Base-by-base conservation (phyloP, 371 early-diverging fungal genomes). In the Mucor velutinosus region DNA sequence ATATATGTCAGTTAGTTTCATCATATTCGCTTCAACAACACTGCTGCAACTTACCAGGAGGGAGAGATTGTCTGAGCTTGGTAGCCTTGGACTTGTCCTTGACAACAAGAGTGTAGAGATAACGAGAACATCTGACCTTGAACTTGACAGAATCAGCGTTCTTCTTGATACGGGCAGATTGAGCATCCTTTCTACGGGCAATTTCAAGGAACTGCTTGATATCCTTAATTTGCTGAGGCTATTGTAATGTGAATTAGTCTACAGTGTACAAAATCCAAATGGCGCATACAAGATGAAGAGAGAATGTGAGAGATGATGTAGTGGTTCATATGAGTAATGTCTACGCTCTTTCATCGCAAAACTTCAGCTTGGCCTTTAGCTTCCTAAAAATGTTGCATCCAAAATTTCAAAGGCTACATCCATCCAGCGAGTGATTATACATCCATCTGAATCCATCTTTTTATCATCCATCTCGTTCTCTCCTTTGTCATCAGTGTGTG, bases 121-220 rank as follows among this genome's bases (percentile, higher is more conserved):
- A 97, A 77, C 90, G 90, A 65, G 97, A 94, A 92, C 98, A 95
- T 79, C 99, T 92, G 76, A 98, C 94, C 96, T 99, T 99, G 94
- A 99, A 98, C 92, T 99, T 99, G 93, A 89, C 87, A 77, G 90
- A 84, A 76, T 87, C 88, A 78, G 92, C 93, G 90, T 93, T 97
- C 94, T 96, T 96, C 96, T 97, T 97, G 89, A 99, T 92, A 78
- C 90, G 92, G 74, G 95, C 94, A 77, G 94, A 62, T 25, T 33
- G 33, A 85, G 97, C 97, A 85, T 96, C 98, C 92, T 95, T 96
- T 85, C 98, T 90, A 80, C 94, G 90, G 78, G 96, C 93, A 76
- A 95, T 94, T 79, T 93, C 90, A 77, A 99, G 92, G 92, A 99
- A 99, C 80, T 96, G 89, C 91, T 98, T 99, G 86, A 99, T 97